Evolutionary conservation across 164 flowering plant genomes (phyloP), one percentile per base, ranked within the genome.

Genomic region (Umbellularia californica): DNA sequence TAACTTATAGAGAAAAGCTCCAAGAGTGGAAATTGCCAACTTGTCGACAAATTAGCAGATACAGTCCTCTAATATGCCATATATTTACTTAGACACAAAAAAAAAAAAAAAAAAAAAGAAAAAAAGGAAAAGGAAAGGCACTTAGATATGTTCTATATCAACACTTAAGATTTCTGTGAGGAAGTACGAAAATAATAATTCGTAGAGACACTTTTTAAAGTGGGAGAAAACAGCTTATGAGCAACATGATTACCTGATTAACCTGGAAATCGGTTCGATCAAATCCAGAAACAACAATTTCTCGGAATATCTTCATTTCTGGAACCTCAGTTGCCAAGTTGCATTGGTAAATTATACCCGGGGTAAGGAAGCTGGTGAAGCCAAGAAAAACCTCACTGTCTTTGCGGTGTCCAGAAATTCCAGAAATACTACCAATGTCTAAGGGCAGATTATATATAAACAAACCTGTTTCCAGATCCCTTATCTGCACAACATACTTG

Each of bases 331-430:
- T 20, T 71, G 77, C 85, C 73, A 96, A 76, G 78, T 90, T 84
- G 82, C 95, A 96, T 71, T 83, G 87, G 72, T 94, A 96, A 30
- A 96, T 87, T 41, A 92, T 88, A 55, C 98, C 96, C 73, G 99
- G 97, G n/a, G 90, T 80, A 24, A 96, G 96, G 76, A 96, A 96
- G 85, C 96, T 89, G 50, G 90, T 88, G 81, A 94, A 96, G 55
- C 85, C 85, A 82, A 96, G 76, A 75, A 96, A 96, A 76, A 89
- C 62, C 19, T 75, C 75, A 52, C 71, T 83, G 78, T 96, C 95
- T 79, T 88, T 80, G 22, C 98, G 90, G 69, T 90, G 79, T 13
- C 89, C 91, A 79, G 97, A 88, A 69, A 91, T 83, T 19, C 80
- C 90, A 79, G 35, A 27, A 64, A 96, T 93, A 14, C 93, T 68